Conservation (phyloP, 75 land plant genomes). For the Chamaecyparis obtusa region DNA sequence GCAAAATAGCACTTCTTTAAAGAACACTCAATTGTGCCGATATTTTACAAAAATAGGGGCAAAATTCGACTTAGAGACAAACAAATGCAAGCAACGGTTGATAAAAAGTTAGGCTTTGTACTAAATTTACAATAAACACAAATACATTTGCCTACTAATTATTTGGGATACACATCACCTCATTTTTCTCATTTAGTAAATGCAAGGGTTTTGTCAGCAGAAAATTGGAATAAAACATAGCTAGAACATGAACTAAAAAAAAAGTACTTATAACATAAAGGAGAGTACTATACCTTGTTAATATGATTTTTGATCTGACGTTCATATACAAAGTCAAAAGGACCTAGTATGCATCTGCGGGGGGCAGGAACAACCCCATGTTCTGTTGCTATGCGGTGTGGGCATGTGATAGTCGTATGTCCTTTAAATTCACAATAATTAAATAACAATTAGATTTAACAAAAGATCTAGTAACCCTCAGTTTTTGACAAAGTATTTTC, state of each 20-base stretch:
- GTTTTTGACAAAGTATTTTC: background rate
- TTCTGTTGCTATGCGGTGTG: slow-evolving; percentile 85
- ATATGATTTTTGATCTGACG: slow-evolving; percentile 63
- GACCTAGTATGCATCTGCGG: slow-evolving; percentile 38
- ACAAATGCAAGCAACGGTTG: background rate
- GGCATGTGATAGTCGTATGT: slow-evolving; percentile 92
- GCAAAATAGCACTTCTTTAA: background rate
- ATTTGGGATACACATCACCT: background rate
- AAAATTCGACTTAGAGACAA: background rate
- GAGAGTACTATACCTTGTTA: slow-evolving; percentile 38
- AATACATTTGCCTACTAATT: background rate
- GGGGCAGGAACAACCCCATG: slow-evolving; percentile 82
- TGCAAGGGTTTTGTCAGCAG: background rate
- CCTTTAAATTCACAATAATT: slow-evolving; percentile 45
- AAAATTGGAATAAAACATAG: background rate
- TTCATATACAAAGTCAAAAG: slow-evolving; percentile 66
- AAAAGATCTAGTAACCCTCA: background rate
- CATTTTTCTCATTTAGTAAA: background rate
- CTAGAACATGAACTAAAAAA: background rate
- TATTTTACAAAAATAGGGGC: background rate
- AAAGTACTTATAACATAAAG: background rate
- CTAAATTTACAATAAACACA: background rate
- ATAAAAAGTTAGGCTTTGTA: background rate
- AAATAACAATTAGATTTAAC: background rate
- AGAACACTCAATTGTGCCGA: background rate